Base-by-base conservation (phyloP, 2,329 filamentous ascomycete species). In the Orbilia quercus region DNA sequence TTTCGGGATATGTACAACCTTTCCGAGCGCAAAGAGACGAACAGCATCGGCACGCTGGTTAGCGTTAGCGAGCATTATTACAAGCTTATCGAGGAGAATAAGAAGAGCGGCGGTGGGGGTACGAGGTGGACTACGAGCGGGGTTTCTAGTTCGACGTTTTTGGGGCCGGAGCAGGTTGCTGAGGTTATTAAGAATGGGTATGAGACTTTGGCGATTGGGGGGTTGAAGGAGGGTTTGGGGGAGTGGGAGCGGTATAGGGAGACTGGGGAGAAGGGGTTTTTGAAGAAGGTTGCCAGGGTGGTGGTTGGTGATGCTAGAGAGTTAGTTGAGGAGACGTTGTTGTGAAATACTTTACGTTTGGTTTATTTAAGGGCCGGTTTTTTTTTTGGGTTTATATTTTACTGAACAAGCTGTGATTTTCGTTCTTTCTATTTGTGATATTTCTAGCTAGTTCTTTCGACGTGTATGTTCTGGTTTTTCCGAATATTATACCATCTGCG, bases 111-210 rank as follows among this genome's bases (percentile, higher is more conserved):
- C 12, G 84, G 83, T 65, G 80, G 77, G 42, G 81, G 81, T 73
- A 84, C 81, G 77, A 88, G 90, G 76, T 72, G 67, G 67, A 72
- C 67, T 11, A 63, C 67, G 12, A 55, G 48, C 16, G 67, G 67
- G 31, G 67, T 72, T 23, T 54, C 48, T 20, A 64, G 58, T 22
- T 28, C 45, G 12, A 51, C 34, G 18, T 72, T 72, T 42, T 82
- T 97, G 71, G 96, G 91, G 69, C 92, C 90, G 38, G 84, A 87
- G 54, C 91, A 97, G 80, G 92, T 99, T 40, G 89, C 90, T 44
- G 90, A 91, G 76, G 91, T 97, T 25, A 98, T 99, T 81, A 96
- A 96, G 82, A 90, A 96, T 80, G 95, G 95, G 0, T 98, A 98
- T 79, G 94, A 98, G 81, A 96, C 93, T 36, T 82, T 99, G 78